phyloP scores from a whole-genome alignment of 2,329 filamentous ascomycete species.

The Colletotrichum brevisporum region DNA sequence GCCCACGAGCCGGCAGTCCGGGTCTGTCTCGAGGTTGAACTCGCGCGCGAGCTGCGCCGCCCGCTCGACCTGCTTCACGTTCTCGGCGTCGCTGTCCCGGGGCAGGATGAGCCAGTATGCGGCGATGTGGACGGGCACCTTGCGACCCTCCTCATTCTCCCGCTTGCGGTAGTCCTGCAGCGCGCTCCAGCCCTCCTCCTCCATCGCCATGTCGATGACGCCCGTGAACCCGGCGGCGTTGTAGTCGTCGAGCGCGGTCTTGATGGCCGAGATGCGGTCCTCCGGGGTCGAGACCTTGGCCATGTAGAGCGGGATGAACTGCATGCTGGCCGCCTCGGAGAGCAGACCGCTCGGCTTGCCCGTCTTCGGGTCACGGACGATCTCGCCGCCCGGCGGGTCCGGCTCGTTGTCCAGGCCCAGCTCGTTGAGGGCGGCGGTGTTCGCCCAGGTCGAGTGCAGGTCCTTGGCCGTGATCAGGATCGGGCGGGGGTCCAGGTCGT shows the following conservation, averaged over 20 bases:
- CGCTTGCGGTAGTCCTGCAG: constrained; percentile 54
- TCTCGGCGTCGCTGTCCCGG: constrained; percentile 57
- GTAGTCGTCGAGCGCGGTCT: constrained; percentile 63
- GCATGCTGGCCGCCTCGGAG: constrained; percentile 61
- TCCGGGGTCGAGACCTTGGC: constrained; percentile 62
- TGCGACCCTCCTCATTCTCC: constrained; percentile 47
- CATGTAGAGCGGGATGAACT: constrained; percentile 64
- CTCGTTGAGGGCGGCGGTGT: constrained; percentile 64
- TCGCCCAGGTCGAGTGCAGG: constrained; percentile 70
- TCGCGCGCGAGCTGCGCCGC: constrained; percentile 62
- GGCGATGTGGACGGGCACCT: constrained; percentile 62
- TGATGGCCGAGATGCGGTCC: constrained; percentile 62
- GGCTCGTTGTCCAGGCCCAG: constrained; percentile 61
- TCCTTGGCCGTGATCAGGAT: constrained; percentile 72
- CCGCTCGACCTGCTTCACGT: constrained; percentile 64
- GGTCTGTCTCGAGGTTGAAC: constrained; percentile 57
- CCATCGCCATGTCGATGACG: constrained; percentile 72
- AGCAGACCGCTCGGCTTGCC: constrained; percentile 66
- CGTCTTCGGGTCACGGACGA: constrained; percentile 59
- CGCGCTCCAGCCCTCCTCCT: constrained; percentile 68
- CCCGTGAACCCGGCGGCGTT: constrained; percentile 67
- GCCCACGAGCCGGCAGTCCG: constrained; percentile 54
- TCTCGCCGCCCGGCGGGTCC: constrained; percentile 59
- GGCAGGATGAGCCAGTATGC: constrained; percentile 70
- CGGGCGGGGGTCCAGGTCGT: constrained; percentile 64